Evolutionary conservation across 345 rosid genomes (phyloP), one percentile per base, ranked within the genome.

Genomic region (Gossypium stocksii): DNA sequence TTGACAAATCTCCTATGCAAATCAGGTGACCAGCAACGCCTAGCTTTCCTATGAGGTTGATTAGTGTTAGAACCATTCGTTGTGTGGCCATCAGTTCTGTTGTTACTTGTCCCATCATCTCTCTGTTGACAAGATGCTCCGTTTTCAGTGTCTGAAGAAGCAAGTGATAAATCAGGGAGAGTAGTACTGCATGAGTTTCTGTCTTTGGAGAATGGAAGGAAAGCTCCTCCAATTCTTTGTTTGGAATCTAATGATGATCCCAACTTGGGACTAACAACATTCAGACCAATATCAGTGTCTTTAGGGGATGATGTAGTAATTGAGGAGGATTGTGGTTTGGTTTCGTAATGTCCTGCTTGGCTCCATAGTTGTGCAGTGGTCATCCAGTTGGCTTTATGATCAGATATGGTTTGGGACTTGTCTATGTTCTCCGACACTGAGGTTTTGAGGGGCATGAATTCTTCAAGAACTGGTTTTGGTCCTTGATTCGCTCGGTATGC

Each of bases 1-100:
- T 85, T 89, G 7, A 96, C 95, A 74, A 96, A 96, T 86, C 98
- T 82, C 51, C 99, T 80, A 82, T 96, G 99, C 87, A 96, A 87
- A 72, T 93, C 97, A 3, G 99, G 99, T 0, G 98, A 96, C 99
- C 99, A 96, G 64, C 99, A 96, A 72, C 98, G 89, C 44, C 99
- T 90, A 25, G 97, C 95, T 80, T 96, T 96, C 80, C 99, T 82
- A 74, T 93, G 89, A 79, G 88, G 80, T 70, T 93, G 94, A 73
- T 74, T 77, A 22, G 75, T 66, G 7, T 66, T 66, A 45, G 45
- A 34, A 34, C 7, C 74, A 25, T 76, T 79, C 45, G 79, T 71
- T 23, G 75, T 70, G 73, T 82, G 85, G 7, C 81, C 89, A 38
- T 86, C 89, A 23, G 81, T 16, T 41, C 81, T 63, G 53, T 79